These are phyloP conservation scores for Septoria petroselini DNA, from an alignment of 2,329 filamentous ascomycete species.

Conservation along the genomic window DNA sequence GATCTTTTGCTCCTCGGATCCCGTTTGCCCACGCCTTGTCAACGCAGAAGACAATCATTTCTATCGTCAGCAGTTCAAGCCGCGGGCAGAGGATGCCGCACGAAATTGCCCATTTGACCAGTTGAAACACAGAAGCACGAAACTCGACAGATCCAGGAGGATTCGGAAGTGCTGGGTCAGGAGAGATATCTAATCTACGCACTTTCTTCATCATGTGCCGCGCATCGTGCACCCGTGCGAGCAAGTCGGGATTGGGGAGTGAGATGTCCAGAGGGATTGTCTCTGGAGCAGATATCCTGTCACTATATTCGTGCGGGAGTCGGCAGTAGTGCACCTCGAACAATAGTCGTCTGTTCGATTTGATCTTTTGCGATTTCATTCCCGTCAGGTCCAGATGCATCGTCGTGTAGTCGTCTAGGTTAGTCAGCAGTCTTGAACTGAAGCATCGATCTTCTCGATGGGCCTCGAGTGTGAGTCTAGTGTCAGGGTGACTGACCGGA, in stretches of 20 bases:
- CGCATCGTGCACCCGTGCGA: conserved; percentile 5
- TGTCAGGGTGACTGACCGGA: conserved; percentile 3
- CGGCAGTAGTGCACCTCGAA: conserved; percentile 9
- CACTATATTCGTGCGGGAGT: conserved; percentile 4
- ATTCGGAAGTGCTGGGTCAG: neutral
- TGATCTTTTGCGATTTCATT: neutral
- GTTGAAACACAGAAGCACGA: conserved; percentile 1
- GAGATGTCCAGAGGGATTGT: neutral
- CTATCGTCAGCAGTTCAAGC: conserved; percentile 1
- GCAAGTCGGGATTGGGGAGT: conserved; percentile 3
- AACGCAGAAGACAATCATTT: conserved; percentile 5
- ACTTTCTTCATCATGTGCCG: conserved; percentile 6
- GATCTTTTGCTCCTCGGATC: neutral
- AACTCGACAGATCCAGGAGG: conserved; percentile 6
- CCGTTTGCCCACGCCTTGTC: neutral
- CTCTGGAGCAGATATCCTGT: conserved; percentile 7
- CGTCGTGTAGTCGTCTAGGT: neutral
- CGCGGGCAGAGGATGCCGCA: conserved; percentile 5
- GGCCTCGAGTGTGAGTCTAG: too few species aligned
- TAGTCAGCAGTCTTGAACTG: neutral
- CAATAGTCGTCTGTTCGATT: neutral
- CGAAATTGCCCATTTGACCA: conserved; percentile 7
- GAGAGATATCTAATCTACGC: neutral
- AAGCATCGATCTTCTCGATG: too few species aligned
- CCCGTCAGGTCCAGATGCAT: neutral